These are phyloP conservation scores for Wilhelminamyces savonicus DNA, from an alignment of 805 yeast genomes.

Conservation along the genomic window DNA sequence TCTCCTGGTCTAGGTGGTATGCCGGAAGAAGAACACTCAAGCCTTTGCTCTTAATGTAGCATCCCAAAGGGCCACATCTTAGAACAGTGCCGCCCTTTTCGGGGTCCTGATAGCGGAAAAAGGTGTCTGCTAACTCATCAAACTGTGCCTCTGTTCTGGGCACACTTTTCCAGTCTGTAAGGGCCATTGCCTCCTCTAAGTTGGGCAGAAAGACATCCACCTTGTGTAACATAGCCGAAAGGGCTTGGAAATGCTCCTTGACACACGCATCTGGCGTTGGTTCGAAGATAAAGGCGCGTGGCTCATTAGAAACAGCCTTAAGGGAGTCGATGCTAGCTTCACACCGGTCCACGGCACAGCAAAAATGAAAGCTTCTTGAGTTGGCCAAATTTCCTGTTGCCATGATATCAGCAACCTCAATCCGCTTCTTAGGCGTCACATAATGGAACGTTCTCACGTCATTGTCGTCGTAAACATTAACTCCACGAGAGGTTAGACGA, in stretches of 20 bases:
- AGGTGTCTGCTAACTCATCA: constrained; percentile 17
- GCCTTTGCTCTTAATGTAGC: constrained; percentile 38
- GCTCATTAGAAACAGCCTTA: constrained; percentile 6
- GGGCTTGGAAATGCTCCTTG: constrained; percentile 33
- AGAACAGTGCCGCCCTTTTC: constrained; percentile 48
- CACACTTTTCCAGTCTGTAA: constrained; percentile 48
- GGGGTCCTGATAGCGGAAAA: constrained; percentile 28
- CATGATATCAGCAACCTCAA: constrained; percentile 50
- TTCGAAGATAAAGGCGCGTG: constrained; percentile 65
- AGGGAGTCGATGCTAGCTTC: constrained; percentile 37
- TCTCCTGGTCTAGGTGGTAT: constrained; percentile 47
- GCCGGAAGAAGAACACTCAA: constrained; percentile 56
- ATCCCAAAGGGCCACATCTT: constrained; percentile 74
- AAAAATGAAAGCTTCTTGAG: constrained; percentile 53
- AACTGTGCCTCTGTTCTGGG: constrained; percentile 25
- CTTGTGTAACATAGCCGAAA: constrained; percentile 32
- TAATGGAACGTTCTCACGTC: constrained; percentile 56
- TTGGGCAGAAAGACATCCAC: constrained; percentile 76
- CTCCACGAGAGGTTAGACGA: constrained; percentile 73
- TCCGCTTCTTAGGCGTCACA: constrained; percentile 52
- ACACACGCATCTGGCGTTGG: constrained; percentile 77
- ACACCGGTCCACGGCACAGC: constrained; percentile 67
- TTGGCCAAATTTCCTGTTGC: constrained; percentile 27
- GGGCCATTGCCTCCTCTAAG: constrained; percentile 71
- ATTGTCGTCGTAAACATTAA: constrained; percentile 63